phyloP scores from a whole-genome alignment of 768 basidiomycete species.

The Lactarius akahatsu region DNA sequence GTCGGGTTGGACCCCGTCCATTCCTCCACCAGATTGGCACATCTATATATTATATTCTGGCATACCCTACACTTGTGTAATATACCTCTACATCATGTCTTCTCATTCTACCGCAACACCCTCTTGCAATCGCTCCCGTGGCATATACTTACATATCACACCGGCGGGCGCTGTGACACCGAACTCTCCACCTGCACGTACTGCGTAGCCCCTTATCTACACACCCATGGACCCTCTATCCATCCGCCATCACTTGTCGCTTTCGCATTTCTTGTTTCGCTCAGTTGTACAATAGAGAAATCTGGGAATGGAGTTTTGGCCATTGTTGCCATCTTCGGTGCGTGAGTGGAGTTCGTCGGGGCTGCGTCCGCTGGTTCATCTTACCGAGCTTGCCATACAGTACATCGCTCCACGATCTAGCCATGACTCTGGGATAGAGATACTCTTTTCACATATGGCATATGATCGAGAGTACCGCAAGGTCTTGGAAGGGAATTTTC shows the following conservation, averaged over 20 bases:
- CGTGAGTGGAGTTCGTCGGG: not conserved
- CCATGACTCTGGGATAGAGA: not conserved
- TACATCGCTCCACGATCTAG: not conserved
- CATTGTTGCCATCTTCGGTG: not conserved
- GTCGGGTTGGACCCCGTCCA: slow-evolving; percentile 17
- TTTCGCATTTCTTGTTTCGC: slow-evolving; percentile 17
- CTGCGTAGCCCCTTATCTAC: not conserved
- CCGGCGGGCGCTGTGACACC: not conserved
- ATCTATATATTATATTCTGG: slow-evolving; percentile 21
- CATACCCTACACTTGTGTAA: slow-evolving; percentile 30
- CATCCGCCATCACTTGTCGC: slow-evolving; percentile 1
- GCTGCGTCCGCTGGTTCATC: not conserved
- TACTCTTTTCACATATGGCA: not conserved
- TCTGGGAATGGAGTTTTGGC: slow-evolving; percentile 12
- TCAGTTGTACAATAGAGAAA: slow-evolving; percentile 24
- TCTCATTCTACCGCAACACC: not conserved
- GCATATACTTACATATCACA: slow-evolving; percentile 1
- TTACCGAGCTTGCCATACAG: not conserved
- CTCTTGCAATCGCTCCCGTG: not conserved
- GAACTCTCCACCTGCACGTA: not conserved
- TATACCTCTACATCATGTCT: slow-evolving; percentile 22
- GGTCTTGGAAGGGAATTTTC: not conserved
- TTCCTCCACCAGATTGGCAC: slow-evolving; percentile 2
- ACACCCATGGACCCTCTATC: not conserved
- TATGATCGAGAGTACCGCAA: not conserved